Base-by-base conservation (phyloP, 140 eudicot genomes). In the Senecio squalidus region DNA sequence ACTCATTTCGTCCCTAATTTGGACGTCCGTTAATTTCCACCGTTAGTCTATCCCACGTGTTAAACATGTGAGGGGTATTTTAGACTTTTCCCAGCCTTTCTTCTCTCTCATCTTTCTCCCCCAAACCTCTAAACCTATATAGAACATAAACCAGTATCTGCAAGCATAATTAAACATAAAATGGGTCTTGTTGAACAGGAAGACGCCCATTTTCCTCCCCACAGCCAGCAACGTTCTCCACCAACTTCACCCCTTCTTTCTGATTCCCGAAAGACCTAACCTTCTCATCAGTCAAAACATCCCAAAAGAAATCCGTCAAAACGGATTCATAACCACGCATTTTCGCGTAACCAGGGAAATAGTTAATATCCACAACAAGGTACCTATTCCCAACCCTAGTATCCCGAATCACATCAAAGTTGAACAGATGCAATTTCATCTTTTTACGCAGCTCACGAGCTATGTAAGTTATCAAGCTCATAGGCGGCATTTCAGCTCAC, bases 301-400 rank as follows among this genome's bases (percentile, higher is more conserved):
- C n/a, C n/a, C n/a, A n/a, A n/a, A n/a, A n/a, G n/a, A n/a, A n/a
- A n/a, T n/a, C n/a, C n/a, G n/a, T n/a, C n/a, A n/a, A n/a, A n/a
- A n/a, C n/a, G n/a, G n/a, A n/a, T n/a, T n/a, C 93, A 21, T 83
- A 87, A n/a, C 74, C 43, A 1, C 93, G 95, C 88, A 86, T 77
- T 65, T 86, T 86, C 0, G 93, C 93, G 60, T 83, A 87, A 28
- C 95, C 95, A 53, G 95, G 95, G 45, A 87, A 87, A 60, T 87
- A 87, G 60, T 87, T 87, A 45, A 87, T 87, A 38, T 83, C 95
- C 16, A 87, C 68, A 26, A 83, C 91, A 50, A 87, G 93, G 67
- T 87, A 87, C 80, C 86, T 76, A 70, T 86, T 80, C 14, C 88
- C 95, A 22, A 77, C 26, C 71, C 66, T 70, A 23, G 74, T 72